These are phyloP conservation scores for Solanum ossicruentum DNA, from an alignment of 257 asterid species.

Conservation along the genomic window DNA sequence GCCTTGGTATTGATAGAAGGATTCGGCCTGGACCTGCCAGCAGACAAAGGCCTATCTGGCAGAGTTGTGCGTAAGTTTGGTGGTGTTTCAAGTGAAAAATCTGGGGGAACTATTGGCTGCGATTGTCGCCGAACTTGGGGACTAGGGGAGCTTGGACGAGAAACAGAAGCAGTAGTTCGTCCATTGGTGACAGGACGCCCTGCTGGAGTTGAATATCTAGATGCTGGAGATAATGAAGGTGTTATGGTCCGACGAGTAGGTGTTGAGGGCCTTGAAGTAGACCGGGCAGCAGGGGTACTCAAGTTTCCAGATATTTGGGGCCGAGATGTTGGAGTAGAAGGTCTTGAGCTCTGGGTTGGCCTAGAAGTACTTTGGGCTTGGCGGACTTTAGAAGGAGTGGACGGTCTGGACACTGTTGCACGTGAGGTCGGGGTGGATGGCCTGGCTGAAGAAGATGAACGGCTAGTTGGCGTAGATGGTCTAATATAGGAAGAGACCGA, in stretches of 20 bases:
- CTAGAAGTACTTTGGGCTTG: slow-evolving; percentile 45
- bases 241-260: slow-evolving; percentile 73
- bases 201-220: slow-evolving; percentile 52
- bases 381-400: slow-evolving; percentile 77
- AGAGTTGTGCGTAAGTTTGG: slow-evolving; percentile 87
- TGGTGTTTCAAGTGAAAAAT: slow-evolving; percentile 88
- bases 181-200: slow-evolving; percentile 46
- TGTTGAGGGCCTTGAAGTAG: slow-evolving; percentile 86
- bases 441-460: slow-evolving; percentile 67
- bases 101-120: slow-evolving; percentile 63
- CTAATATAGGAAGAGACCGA: slow-evolving; percentile 93
- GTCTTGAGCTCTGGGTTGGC: slow-evolving; percentile 72
- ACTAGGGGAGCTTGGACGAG: slow-evolving; percentile 96
- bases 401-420: slow-evolving; percentile 57
- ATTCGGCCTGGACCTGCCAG: slow-evolving; percentile 91
- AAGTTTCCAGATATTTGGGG: slow-evolving; percentile 47
- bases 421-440: slow-evolving; percentile 79
- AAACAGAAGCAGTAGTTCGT: slow-evolving; percentile 42
- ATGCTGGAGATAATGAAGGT: slow-evolving; percentile 42
- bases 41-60: slow-evolving; percentile 89
- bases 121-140: slow-evolving; percentile 62
- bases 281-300: slow-evolving; percentile 41
- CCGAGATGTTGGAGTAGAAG: slow-evolving; percentile 96
- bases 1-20: slow-evolving; percentile 40
- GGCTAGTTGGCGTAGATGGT: slow-evolving; percentile 79